These are phyloP conservation scores for Moesziomyces aphidis DNA, from an alignment of 1,284 basidiomycete genomes.

Conservation along the genomic window DNA sequence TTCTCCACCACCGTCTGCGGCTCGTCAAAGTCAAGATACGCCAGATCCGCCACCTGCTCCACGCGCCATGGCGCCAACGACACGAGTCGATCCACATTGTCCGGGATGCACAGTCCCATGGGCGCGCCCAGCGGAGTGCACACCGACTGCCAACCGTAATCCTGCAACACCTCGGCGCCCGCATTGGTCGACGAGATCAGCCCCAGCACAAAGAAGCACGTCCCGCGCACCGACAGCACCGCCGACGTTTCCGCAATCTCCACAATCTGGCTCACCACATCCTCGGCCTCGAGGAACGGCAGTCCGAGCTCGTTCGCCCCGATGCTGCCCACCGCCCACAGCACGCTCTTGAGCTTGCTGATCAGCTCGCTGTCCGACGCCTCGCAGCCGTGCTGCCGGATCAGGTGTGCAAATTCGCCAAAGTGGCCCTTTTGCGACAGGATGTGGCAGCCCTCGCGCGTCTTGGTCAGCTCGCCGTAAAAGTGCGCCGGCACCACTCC, in stretches of 20 bases:
- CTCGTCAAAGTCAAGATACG: conserved; percentile 38
- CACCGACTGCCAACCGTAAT: conserved; percentile 83
- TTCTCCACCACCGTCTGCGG: conserved; percentile 77
- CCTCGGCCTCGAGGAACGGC: conserved; percentile 93
- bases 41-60: conserved; percentile 19
- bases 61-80: conserved; percentile 82
- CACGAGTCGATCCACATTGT: conserved; percentile 82
- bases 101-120: conserved; percentile 89
- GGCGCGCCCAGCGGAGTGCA: conserved; percentile 86
- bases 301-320: conserved; percentile 89
- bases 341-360: conserved; percentile 88
- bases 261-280: conserved; percentile 87
- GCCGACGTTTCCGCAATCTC: conserved; percentile 90
- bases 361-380: conserved; percentile 84
- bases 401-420: conserved; percentile 87
- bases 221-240: conserved; percentile 92
- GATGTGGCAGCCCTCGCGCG: conserved; percentile 89
- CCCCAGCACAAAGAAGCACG: conserved; percentile 94
- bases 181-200: conserved; percentile 79
- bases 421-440: conserved; percentile 92
- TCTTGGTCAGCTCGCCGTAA: conserved; percentile 97
- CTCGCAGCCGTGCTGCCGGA: conserved; percentile 87
- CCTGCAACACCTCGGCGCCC: conserved; percentile 85
- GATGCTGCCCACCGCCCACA: conserved; percentile 97
- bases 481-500: conserved; percentile 93